These are phyloP conservation scores for Cercospora zeae-maydis DNA, from an alignment of 2,329 filamentous ascomycete species.

Conservation along the genomic window DNA sequence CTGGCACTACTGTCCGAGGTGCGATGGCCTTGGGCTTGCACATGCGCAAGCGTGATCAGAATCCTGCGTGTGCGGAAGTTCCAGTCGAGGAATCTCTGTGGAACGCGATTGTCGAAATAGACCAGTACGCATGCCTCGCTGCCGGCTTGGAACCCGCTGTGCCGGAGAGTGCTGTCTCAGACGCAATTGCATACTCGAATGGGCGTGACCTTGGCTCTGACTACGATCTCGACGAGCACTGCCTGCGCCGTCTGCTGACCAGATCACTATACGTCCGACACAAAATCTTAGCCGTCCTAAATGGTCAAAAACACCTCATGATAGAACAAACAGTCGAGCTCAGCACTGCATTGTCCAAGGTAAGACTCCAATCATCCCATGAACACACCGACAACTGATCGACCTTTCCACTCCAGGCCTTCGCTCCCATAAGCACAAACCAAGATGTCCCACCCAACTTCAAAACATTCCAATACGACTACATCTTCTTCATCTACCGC, in stretches of 20 bases:
- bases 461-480: conserved; percentile 16
- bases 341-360: conserved; percentile 13
- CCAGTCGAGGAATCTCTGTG: conserved; percentile 4
- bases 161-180: neutral
- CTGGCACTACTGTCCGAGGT: conserved; percentile 9
- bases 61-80: neutral
- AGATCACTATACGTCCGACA: conserved; percentile 12
- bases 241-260: conserved; percentile 1
- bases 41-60: neutral
- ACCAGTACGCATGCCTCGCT: conserved; percentile 18
- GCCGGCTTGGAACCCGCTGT: conserved; percentile 14
- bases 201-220: neutral
- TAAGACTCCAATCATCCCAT: neutral
- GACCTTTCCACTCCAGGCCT: neutral
- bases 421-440: conserved; percentile 13
- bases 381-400: neutral
- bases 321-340: conserved; percentile 17
- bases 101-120: conserved; percentile 15
- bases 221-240: neutral
- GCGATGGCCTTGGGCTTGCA: conserved; percentile 13
- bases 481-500: conserved; percentile 15
- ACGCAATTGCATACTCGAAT: neutral
- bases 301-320: conserved; percentile 7
- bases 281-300: conserved; percentile 16
- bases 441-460: neutral